These are phyloP conservation scores for Aristolochia californica DNA, from an alignment of 164 flowering plant species.

Conservation along the genomic window DNA sequence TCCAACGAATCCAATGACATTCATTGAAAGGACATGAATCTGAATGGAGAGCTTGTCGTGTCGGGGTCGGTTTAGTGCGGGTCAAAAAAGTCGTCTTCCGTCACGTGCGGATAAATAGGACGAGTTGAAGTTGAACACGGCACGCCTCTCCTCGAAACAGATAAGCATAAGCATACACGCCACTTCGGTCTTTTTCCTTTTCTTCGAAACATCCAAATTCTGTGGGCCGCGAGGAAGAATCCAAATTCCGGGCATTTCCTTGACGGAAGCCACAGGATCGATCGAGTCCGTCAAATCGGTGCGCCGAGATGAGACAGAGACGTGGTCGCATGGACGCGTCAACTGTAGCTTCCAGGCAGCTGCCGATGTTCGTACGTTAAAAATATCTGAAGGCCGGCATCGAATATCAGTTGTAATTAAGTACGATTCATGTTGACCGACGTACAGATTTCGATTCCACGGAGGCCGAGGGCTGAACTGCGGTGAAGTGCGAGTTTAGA, in stretches of 20 bases:
- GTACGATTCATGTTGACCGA: slow-evolving; percentile 1
- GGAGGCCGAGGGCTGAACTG: too few relatives aligned
- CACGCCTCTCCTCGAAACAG: too few relatives aligned
- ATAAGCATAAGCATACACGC: too few relatives aligned
- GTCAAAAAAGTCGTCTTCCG: not conserved
- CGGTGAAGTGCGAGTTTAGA: too few relatives aligned
- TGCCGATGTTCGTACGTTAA: too few relatives aligned
- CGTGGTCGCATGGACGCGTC: not conserved
- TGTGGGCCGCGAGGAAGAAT: not conserved
- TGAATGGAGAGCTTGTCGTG: too few relatives aligned
- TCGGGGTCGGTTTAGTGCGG: not conserved
- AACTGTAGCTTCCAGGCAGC: not conserved
- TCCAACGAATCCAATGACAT: too few relatives aligned
- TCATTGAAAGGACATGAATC: too few relatives aligned
- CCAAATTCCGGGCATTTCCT: not conserved
- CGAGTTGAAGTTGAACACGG: not conserved
- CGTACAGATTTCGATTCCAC: too few relatives aligned
- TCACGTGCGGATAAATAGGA: slow-evolving; percentile 2
- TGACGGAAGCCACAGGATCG: too few relatives aligned
- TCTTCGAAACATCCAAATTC: too few relatives aligned
- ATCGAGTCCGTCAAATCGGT: not conserved
- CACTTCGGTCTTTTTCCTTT: too few relatives aligned
- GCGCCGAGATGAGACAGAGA: not conserved
- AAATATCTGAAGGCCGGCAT: not conserved
- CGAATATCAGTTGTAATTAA: not conserved